Evolutionary conservation across 208 protist genomes (phyloP).

Genomic region (Angomonas deanei): DNA sequence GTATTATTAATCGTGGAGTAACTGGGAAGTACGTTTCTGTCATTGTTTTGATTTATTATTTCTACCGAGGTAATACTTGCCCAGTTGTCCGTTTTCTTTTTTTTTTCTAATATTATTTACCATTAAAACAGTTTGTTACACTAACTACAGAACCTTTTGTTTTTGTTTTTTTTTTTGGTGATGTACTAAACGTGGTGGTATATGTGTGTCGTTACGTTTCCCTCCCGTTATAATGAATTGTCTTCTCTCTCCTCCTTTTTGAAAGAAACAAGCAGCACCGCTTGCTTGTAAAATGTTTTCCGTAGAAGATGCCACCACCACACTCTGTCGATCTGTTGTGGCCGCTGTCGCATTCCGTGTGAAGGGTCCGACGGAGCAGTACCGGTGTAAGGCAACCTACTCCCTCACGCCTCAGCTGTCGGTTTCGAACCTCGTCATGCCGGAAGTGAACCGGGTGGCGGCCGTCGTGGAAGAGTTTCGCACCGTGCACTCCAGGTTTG

Average conservation of each 20-base stretch:
- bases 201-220: too few species aligned
- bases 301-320: conserved; percentile 2
- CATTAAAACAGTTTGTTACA: too few species aligned
- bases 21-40: too few species aligned
- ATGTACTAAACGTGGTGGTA: too few species aligned
- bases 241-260: not conserved
- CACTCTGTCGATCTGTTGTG: conserved; percentile 14
- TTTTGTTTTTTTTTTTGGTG: too few species aligned
- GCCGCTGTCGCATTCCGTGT: conserved; percentile 13
- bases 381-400: conserved; percentile 47
- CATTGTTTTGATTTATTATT: too few species aligned
- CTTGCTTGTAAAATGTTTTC: not conserved
- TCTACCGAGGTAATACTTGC: too few species aligned
- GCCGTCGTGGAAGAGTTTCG: conserved; percentile 14
- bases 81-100: too few species aligned
- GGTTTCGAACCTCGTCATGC: conserved; percentile 17
- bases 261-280: not conserved
- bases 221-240: too few species aligned
- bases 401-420: conserved; percentile 22
- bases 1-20: not conserved
- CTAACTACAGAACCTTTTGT: too few species aligned
- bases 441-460: conserved; percentile 16
- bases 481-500: conserved; percentile 7
- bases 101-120: too few species aligned
- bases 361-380: conserved; percentile 13